Percentiles rank a stretch among this genome's conserved stretches.
These are phyloP conservation scores for Neophaeococcomyces mojaviensis DNA, from an alignment of 2,329 filamentous ascomycete species.

Conservation along the genomic window DNA sequence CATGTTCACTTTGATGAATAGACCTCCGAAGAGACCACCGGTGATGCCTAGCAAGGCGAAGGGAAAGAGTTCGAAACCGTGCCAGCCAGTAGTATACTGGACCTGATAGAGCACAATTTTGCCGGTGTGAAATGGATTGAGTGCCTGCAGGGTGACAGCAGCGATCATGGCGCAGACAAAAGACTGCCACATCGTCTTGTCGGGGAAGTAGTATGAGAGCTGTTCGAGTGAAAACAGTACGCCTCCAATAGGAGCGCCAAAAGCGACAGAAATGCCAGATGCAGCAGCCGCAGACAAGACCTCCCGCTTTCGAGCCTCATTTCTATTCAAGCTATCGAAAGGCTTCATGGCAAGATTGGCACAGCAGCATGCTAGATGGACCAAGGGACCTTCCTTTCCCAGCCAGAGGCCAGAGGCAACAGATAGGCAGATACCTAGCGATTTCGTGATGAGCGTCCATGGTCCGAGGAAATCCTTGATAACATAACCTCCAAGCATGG, in stretches of 20 bases:
- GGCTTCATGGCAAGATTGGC: slow-evolving; percentile 90
- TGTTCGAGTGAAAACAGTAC: slow-evolving; percentile 96
- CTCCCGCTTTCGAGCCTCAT: slow-evolving; percentile 91
- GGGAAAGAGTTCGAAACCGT: slow-evolving; percentile 85
- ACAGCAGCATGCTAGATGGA: slow-evolving; percentile 95
- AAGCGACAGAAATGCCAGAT: slow-evolving; percentile 86
- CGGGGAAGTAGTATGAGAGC: slow-evolving; percentile 93
- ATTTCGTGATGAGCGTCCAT: slow-evolving; percentile 88
- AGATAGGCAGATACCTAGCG: slow-evolving; percentile 77
- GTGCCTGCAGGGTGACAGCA: slow-evolving; percentile 81
- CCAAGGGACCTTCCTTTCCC: slow-evolving; percentile 88
- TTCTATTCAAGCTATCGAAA: slow-evolving; percentile 70
- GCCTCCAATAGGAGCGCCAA: slow-evolving; percentile 87
- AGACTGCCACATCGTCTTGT: slow-evolving; percentile 99
- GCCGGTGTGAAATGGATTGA: slow-evolving; percentile 90
- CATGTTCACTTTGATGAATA: slow-evolving; percentile 96
- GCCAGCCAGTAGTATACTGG: slow-evolving; percentile 84
- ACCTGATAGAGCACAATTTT: slow-evolving; percentile 96
- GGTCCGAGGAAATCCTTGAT: slow-evolving; percentile 77
- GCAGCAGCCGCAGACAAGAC: slow-evolving; percentile 87
- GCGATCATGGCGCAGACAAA: slow-evolving; percentile 99
- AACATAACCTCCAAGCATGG: slow-evolving; percentile 85
- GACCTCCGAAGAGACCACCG: slow-evolving; percentile 86
- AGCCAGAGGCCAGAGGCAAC: slow-evolving; percentile 94
- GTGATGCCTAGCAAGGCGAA: slow-evolving; percentile 80